Evolutionary conservation across 345 rosid species (phyloP), one percentile per base, ranked within the genome.

Genomic region (Sapria himalayana): DNA sequence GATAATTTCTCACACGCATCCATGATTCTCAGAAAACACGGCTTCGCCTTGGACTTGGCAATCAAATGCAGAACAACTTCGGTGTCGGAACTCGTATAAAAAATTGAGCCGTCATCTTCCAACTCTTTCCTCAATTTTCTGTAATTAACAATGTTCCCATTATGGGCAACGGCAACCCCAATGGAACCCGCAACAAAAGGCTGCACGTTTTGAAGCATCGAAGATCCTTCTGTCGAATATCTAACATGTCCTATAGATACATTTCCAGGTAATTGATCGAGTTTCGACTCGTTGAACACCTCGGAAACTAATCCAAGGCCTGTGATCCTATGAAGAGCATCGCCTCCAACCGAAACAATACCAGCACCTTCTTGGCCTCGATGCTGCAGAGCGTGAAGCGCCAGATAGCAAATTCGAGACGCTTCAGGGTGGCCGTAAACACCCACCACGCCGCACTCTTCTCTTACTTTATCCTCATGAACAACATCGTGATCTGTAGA

Each of bases 331-430:
- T 89, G 91, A 29, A 82, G 69, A 21, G 82, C 79, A 15, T 74
- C 65, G 16, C 71, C 46, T 18, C 67, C 62, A 7, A 82, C 93
- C 1, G 98, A 62, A 15, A 89, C 98, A 41, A 89, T 89, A 48
- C 98, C 98, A 38, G 98, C 98, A 15, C 98, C 98, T 66, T 89
- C 98, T 49, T 89, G 98, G 5, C 98, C 98, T 25, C 98, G 91
- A 43, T 89, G 98, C 41, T 89, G 98, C 43, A 89, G 69, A 9
- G 94, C 91, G 47, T 82, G 98, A 19, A 89, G 93, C 0, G 94
- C 98, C 52, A 89, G 41, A 59, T 76, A 89, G 62, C 85, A 79
- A 50, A 89, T 76, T 9, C 93, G 82, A 0, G 98, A 66, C 40
- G 94, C 94, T 38, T 89, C 98, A 0, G 94, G 58, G 60, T 89